Conservation (phyloP, 1,139 yeast genomes). For the Candida sanyaensis region DNA sequence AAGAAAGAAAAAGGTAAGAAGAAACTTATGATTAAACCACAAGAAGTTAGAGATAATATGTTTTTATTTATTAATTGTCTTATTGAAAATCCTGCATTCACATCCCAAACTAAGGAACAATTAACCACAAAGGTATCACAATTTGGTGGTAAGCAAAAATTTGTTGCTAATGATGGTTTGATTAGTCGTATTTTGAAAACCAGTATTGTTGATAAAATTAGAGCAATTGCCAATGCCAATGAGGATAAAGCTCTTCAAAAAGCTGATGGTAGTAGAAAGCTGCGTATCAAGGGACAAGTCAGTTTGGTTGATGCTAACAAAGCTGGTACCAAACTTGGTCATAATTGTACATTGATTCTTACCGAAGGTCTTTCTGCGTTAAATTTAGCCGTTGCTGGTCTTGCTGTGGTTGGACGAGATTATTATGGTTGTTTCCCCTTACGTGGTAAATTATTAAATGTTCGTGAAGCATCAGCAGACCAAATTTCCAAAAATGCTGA, state of each 20-base stretch:
- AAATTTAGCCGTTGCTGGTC: conserved; percentile 90
- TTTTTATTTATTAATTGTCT: conserved; percentile 89
- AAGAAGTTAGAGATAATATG: conserved; percentile 88
- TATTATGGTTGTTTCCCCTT: conserved; percentile 94
- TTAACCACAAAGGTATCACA: conserved; percentile 85
- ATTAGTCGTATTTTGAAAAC: conserved; percentile 71
- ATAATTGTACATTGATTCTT: conserved; percentile 86
- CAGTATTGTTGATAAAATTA: conserved; percentile 77
- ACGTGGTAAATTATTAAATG: conserved; percentile 92
- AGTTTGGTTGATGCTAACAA: conserved; percentile 95
- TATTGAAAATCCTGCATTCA: conserved; percentile 95
- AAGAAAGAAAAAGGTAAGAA: conserved; percentile 78
- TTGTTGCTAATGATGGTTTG: conserved; percentile 72
- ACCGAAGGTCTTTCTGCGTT: conserved; percentile 99
- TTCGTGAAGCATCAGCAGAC: conserved; percentile 95
- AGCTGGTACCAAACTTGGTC: conserved; percentile 94
- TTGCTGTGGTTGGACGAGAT: conserved; percentile 95
- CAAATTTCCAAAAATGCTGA: conserved; percentile 92
- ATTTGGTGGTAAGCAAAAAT: conserved; percentile 81
- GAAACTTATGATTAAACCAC: conserved; percentile 75
- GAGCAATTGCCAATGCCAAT: conserved; percentile 81
- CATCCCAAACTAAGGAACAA: conserved; percentile 97
- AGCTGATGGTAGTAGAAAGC: conserved; percentile 86
- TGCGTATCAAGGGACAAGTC: conserved; percentile 84
- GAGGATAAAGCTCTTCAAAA: conserved; percentile 87